Evolutionary conservation across 2,329 filamentous ascomycete genomes (phyloP), one percentile per base, ranked within the genome.

Genomic region (Microdochium nivale): DNA sequence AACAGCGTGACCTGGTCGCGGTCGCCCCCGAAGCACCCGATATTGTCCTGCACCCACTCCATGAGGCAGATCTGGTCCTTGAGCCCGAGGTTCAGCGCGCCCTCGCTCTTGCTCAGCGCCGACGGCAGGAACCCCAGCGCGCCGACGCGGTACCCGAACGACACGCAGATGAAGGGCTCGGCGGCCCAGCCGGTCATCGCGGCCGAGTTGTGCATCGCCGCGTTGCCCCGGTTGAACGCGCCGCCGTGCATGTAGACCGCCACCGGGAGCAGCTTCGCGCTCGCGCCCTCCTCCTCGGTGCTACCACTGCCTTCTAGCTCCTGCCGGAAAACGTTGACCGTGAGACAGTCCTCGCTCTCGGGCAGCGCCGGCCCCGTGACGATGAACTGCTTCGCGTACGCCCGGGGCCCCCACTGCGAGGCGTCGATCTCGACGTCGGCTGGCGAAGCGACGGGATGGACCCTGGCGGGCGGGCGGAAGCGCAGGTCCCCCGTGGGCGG

Each of bases 111-210:
- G 52, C 75, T 71, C 52, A 80, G 61, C 10, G 58, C 62, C 51
- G 65, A 81, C 24, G 73, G 73, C n/a, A 86, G 60, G 60, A 87
- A 86, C 0, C 84, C 84, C 59, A 84, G 71, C 3, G 77, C 76
- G 9, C 75, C 74, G 37, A 83, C 70, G 9, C 80, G 72, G 60
- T 82, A 75, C 56, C 72, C 72, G 59, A 77, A 72, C 32, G 69
- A 72, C 1, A 78, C 68, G 3, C 66, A 74, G 40, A 81, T 68
- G 51, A 78, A 70, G 0, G 73, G 72, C 51, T 69, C 58, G 11
- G 59, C 63, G 0, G 63, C 58, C 65, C 71, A 79, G n/a, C 70
- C 72, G 14, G 80, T 67, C 70, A 81, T 74, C 0, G 74, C 72
- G 0, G 71, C 70, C 1, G 75, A 74, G 52, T 79, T 70, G 55